phyloP scores from a whole-genome alignment of 2,329 filamentous ascomycete species.

The Talaromyces rugulosus region DNA sequence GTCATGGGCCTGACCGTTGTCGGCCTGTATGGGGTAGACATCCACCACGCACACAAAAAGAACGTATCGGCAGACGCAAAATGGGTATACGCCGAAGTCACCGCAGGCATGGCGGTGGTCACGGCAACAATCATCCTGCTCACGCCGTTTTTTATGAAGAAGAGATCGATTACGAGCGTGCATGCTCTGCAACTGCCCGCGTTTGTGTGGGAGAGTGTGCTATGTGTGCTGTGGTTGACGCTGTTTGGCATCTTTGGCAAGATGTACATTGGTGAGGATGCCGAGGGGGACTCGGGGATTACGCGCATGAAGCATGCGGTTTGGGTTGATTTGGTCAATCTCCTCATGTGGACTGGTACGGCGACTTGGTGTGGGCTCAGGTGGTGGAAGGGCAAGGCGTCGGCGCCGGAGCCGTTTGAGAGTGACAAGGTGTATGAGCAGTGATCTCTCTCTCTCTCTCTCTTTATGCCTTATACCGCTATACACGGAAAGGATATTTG shows the following conservation, averaged over 20 bases:
- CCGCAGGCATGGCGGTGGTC: slow-evolving; percentile 61
- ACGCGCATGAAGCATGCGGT: slow-evolving; percentile 80
- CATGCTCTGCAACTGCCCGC: slow-evolving; percentile 29
- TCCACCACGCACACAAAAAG: slow-evolving; percentile 52
- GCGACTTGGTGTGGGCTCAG: slow-evolving; percentile 38
- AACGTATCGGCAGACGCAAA: slow-evolving; percentile 56
- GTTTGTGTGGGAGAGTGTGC: slow-evolving; percentile 65
- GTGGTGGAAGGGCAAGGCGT: slow-evolving; percentile 17
- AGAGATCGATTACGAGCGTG: slow-evolving; percentile 26
- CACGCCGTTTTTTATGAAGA: slow-evolving; percentile 49
- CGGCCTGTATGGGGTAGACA: slow-evolving; percentile 71
- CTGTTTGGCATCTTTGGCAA: slow-evolving; percentile 80
- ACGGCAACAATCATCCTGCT: slow-evolving; percentile 64
- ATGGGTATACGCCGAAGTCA: slow-evolving; percentile 76
- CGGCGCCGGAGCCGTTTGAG: background rate
- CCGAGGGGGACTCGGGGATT: slow-evolving; percentile 60
- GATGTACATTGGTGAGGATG: slow-evolving; percentile 69
- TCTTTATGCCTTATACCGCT: background rate
- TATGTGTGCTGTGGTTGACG: slow-evolving; percentile 75
- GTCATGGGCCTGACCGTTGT: slow-evolving; percentile 71
- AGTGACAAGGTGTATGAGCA: background rate
- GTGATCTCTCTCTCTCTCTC: background rate
- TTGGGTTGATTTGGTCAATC: slow-evolving; percentile 73
- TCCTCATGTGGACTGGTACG: slow-evolving; percentile 70
- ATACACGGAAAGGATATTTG: background rate